Conservation (phyloP, 2,329 filamentous ascomycete genomes). For the Exophiala lecanii-corni region DNA sequence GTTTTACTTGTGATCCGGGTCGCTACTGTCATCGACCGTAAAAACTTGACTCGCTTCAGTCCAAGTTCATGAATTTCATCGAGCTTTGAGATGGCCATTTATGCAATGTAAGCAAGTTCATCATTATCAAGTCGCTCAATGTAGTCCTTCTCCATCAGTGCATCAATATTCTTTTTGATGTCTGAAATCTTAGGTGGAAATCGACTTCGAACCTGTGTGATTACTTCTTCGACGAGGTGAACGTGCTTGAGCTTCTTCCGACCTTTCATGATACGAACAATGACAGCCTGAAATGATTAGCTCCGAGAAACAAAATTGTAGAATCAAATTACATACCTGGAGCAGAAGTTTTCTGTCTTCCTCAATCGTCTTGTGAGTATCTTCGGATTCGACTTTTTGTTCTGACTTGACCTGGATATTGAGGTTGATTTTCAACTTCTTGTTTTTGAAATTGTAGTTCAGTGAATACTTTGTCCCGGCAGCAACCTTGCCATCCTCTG, state of each 20-base stretch:
- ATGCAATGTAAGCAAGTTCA: slow-evolving; percentile 90
- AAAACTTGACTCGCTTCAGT: too few species aligned
- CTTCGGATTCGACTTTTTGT: slow-evolving; percentile 90
- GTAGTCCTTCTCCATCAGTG: slow-evolving; percentile 97
- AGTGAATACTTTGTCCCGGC: slow-evolving; percentile 75
- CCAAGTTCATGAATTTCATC: neutral
- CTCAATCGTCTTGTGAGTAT: slow-evolving; percentile 99
- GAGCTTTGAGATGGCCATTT: too few species aligned
- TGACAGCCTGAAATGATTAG: slow-evolving; percentile 66
- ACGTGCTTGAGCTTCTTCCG: slow-evolving; percentile 98
- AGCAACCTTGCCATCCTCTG: slow-evolving; percentile 69
- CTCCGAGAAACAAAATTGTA: too few species aligned
- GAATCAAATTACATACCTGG: slow-evolving; percentile 70
- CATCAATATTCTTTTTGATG: slow-evolving; percentile 99
- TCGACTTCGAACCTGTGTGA: slow-evolving; percentile 86
- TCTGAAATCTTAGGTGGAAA: slow-evolving; percentile 91
- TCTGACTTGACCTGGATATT: slow-evolving; percentile 94
- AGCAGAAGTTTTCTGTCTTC: slow-evolving; percentile 94
- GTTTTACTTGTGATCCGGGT: too few species aligned
- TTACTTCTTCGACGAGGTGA: slow-evolving; percentile 89
- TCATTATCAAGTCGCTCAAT: slow-evolving; percentile 92
- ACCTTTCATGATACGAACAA: slow-evolving; percentile 99
- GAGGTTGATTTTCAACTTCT: slow-evolving; percentile 95
- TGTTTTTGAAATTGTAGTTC: slow-evolving; percentile 95
- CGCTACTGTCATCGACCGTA: too few species aligned